Evolutionary conservation across 768 basidiomycete genomes (phyloP).

Genomic region (Kwoniella shandongensis): DNA sequence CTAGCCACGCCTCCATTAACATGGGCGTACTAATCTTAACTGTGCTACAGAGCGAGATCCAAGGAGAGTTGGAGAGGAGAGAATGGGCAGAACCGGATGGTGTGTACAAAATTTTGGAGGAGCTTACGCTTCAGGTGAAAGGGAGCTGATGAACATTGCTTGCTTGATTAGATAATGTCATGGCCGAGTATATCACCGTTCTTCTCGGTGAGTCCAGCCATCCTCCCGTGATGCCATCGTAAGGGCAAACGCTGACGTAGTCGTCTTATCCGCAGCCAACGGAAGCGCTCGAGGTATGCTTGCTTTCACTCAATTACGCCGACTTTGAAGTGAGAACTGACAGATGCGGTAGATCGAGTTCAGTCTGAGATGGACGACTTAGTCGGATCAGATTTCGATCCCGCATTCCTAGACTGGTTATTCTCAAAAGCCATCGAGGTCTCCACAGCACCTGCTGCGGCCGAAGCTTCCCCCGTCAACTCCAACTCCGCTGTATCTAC

Average conservation of each 20-base stretch:
- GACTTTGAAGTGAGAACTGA: not conserved
- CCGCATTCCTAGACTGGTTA: conserved; percentile 46
- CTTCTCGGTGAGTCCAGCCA: conserved; percentile 42
- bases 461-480: not conserved
- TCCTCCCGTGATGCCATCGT: too few species aligned
- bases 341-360: conserved; percentile 34
- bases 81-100: conserved; percentile 50
- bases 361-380: conserved; percentile 48
- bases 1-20: too few species aligned
- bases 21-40: too few species aligned
- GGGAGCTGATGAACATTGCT: too few species aligned
- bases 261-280: conserved; percentile 33
- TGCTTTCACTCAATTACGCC: not conserved
- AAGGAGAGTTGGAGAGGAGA: conserved; percentile 42
- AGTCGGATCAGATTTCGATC: conserved; percentile 32
- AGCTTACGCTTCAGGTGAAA: conserved; percentile 3
- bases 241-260: conserved; percentile 13
- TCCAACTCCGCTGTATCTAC: conserved; percentile 11
- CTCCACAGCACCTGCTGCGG: conserved; percentile 5
- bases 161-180: conserved; percentile 41
- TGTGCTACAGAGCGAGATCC: conserved; percentile 32
- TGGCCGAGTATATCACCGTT: conserved; percentile 53
- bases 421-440: conserved; percentile 34
- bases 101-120: conserved; percentile 10
- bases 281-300: conserved; percentile 37